These are phyloP conservation scores for Turritis glabra DNA, from an alignment of 345 rosid genomes.

Conservation along the genomic window DNA sequence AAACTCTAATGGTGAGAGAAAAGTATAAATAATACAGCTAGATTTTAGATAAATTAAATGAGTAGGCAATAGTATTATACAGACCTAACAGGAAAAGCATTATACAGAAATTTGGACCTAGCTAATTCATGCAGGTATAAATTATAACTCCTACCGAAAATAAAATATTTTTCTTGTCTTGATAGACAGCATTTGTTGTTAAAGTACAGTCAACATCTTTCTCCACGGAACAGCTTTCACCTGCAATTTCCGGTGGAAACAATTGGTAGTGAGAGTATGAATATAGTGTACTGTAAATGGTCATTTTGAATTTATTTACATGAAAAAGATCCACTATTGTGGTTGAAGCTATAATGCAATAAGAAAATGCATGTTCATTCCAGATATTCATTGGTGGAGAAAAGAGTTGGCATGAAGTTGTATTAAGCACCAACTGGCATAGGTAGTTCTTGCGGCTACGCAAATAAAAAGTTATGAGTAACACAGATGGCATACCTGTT, in stretches of 20 bases:
- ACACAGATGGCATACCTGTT: constrained; percentile 59
- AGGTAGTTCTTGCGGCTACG: constrained; percentile 22
- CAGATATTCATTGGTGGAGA: not conserved
- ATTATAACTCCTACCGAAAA: constrained; percentile 69
- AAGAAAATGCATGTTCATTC: constrained; percentile 7
- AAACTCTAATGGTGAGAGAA: constrained; percentile 15
- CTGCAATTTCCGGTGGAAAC: constrained; percentile 48
- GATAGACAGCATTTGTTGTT: constrained; percentile 94
- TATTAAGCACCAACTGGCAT: constrained; percentile 9
- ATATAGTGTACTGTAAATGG: not conserved
- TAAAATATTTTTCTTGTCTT: constrained; percentile 96
- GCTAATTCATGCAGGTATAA: constrained; percentile 33
- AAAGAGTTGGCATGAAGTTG: constrained; percentile 8
- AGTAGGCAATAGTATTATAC: constrained; percentile 1
- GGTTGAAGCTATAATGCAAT: constrained; percentile 19
- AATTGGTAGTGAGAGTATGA: constrained; percentile 17
- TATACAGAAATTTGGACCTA: not conserved
- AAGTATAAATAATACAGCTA: not conserved
- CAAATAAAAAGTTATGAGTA: constrained; percentile 17
- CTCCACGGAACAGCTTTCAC: constrained; percentile 96
- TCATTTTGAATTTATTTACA: not conserved
- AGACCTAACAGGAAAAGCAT: not conserved
- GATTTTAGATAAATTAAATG: not conserved
- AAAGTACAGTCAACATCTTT: constrained; percentile 70
- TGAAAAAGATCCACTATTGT: not conserved